phyloP scores from a whole-genome alignment of 495 filamentous ascomycete genomes.

The Chaetomium tenue region DNA sequence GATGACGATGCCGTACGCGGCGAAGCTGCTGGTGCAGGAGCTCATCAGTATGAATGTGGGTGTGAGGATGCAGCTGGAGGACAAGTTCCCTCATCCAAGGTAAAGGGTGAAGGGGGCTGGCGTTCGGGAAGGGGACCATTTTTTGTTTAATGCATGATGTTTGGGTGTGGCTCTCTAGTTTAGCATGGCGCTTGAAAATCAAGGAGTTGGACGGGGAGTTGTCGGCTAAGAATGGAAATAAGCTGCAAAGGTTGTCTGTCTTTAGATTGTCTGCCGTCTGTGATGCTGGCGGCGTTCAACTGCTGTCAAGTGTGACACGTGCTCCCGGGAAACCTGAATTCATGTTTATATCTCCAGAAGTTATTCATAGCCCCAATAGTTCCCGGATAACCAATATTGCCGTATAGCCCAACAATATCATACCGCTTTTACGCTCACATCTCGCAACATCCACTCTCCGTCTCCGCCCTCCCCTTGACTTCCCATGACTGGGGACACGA shows the following conservation, averaged over 20 bases:
- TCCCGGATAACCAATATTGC: not conserved
- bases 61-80: slow-evolving; percentile 78
- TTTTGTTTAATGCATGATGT: not conserved
- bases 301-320: too few relatives aligned
- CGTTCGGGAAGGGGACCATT: not conserved
- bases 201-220: not conserved
- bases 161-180: slow-evolving; percentile 3
- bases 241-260: not conserved
- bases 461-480: not conserved
- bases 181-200: slow-evolving; percentile 16
- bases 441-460: too few relatives aligned
- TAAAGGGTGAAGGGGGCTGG: slow-evolving; percentile 16
- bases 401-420: not conserved
- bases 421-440: not conserved
- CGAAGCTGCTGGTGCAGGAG: slow-evolving; percentile 95
- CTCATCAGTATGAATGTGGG: slow-evolving; percentile 96
- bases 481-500: too few relatives aligned
- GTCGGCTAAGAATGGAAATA: not conserved
- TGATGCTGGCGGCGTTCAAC: not conserved
- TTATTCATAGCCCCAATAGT: not conserved
- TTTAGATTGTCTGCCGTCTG: not conserved
- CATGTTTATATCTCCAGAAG: not conserved
- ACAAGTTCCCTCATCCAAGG: slow-evolving; percentile 73
- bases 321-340: too few relatives aligned
- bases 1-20: slow-evolving; percentile 98